These are phyloP conservation scores for Coriolopsis trogii DNA, from an alignment of 1,284 basidiomycete genomes.

Conservation along the genomic window DNA sequence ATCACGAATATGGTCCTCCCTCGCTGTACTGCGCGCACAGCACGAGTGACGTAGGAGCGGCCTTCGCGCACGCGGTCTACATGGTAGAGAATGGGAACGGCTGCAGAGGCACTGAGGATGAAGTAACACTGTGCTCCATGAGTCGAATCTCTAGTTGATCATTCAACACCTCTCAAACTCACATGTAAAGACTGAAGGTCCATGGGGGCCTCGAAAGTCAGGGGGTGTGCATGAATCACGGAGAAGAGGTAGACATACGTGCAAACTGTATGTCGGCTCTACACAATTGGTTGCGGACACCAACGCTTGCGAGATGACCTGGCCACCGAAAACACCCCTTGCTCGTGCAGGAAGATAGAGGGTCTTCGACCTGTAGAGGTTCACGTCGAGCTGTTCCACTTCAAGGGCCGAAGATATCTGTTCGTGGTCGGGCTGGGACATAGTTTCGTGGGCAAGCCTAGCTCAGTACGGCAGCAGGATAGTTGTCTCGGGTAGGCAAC, in stretches of 20 bases:
- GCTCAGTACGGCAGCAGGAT: no score
- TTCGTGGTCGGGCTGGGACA: constrained; percentile 30
- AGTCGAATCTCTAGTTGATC: not conserved
- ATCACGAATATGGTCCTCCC: constrained; percentile 82
- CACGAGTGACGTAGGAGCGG: constrained; percentile 70
- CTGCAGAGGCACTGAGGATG: constrained; percentile 74
- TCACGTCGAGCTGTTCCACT: constrained; percentile 78
- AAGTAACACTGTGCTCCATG: constrained; percentile 70
- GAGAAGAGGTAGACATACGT: constrained; percentile 51
- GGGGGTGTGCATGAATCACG: not conserved
- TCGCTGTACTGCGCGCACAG: constrained; percentile 78
- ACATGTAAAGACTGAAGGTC: constrained; percentile 69
- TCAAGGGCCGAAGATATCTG: constrained; percentile 73
- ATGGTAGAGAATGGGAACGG: constrained; percentile 81
- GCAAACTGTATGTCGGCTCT: constrained; percentile 65
- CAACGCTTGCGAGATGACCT: constrained; percentile 88
- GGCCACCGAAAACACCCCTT: constrained; percentile 88
- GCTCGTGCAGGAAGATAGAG: constrained; percentile 69
- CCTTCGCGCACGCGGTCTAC: constrained; percentile 88
- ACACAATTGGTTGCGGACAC: constrained; percentile 81
- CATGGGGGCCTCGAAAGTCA: constrained; percentile 10
- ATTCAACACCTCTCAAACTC: constrained; percentile 29
- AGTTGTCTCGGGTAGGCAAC: no score
- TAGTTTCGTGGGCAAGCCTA: no score
- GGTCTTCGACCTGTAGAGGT: constrained; percentile 75